Base-by-base conservation (phyloP, 2,329 filamentous ascomycete genomes). In the Neofusicoccum cordaticola region DNA sequence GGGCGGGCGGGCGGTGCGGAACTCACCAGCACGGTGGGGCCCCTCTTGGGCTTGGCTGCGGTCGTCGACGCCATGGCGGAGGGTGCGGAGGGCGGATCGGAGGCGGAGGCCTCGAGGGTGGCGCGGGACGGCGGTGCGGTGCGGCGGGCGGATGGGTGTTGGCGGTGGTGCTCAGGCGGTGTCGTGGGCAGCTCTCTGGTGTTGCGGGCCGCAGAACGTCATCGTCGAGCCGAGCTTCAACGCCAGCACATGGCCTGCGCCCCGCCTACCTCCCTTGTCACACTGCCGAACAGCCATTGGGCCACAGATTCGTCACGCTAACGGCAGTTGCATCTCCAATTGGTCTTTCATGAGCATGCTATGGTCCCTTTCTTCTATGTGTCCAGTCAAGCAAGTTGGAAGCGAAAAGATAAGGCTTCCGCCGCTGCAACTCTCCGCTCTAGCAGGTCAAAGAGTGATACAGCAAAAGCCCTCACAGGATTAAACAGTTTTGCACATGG, bases 1-100 rank as follows among this genome's bases (percentile, higher is more conserved):
- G 41, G 53, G 37, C 58, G 65, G 66, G 63, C 13, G 41, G 52
- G 35, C 58, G 65, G 66, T 62, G 68, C 48, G 41, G 47, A 50
- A 70, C 80, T 63, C 80, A 88, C 86, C 75, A 88, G 78, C 66
- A 88, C 85, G 61, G 86, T 87, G n/a, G 85, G 85, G 15, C 84
- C 82, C 71, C 85, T 81, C 73, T 87, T 88, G 61, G 71, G 67
- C 41, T 69, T 52, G 44, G 50, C 62, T 17, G 62, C 27, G 3
- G 42, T 52, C 22, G 62, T 50, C 4, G 62, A 64, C 44, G 62
- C 62, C 62, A 64, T 64, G 47, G 62, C 52, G 51, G 27, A 34
- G 41, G 27, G 42, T 12, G 13, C 8, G 5, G 15, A 44, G 39
- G 27, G 17, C 9, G 22, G 31, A 7, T 22, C 35, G 27, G 45